Conservation (phyloP, 768 basidiomycete genomes). For the Panaeolus papilionaceus region DNA sequence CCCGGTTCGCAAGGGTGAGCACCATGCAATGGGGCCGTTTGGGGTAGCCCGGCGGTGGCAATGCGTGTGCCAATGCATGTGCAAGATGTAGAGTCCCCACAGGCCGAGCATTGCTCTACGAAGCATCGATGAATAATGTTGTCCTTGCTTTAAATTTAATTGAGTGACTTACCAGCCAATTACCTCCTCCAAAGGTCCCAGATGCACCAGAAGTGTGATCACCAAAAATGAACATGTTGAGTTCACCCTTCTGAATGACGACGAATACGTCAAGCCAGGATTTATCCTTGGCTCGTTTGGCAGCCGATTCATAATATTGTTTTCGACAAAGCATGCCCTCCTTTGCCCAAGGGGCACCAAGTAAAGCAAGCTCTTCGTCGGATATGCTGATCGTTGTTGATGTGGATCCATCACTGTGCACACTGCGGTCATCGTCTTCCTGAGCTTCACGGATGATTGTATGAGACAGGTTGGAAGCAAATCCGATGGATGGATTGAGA, state of each 20-base stretch:
- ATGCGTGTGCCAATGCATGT: slow-evolving; percentile 85
- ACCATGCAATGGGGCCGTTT: slow-evolving; percentile 96
- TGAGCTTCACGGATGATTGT: slow-evolving; percentile 96
- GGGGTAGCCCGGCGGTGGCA: slow-evolving; percentile 94
- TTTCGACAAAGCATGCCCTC: slow-evolving; percentile 96
- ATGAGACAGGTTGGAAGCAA: slow-evolving; percentile 94
- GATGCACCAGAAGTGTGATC: slow-evolving; percentile 66
- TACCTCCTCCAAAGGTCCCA: slow-evolving; percentile 89
- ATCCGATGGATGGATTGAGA: slow-evolving; percentile 89
- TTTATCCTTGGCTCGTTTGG: slow-evolving; percentile 88
- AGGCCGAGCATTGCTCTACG: slow-evolving; percentile 82
- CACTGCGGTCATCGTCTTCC: slow-evolving; percentile 84
- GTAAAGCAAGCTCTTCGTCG: slow-evolving; percentile 93
- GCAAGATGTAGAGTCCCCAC: slow-evolving; percentile 86
- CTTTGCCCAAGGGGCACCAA: slow-evolving; percentile 99
- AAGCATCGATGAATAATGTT: slow-evolving; percentile 23
- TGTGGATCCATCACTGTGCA: slow-evolving; percentile 64
- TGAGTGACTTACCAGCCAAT: slow-evolving; percentile 86
- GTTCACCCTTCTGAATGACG: slow-evolving; percentile 92
- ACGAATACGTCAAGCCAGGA: slow-evolving; percentile 95
- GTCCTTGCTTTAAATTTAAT: not conserved
- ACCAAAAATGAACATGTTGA: slow-evolving; percentile 97
- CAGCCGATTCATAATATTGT: slow-evolving; percentile 88
- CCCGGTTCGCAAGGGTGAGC: slow-evolving; percentile 85
- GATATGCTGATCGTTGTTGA: slow-evolving; percentile 86